phyloP scores from a whole-genome alignment of 2,329 filamentous ascomycete species.

The Thelonectria olida region DNA sequence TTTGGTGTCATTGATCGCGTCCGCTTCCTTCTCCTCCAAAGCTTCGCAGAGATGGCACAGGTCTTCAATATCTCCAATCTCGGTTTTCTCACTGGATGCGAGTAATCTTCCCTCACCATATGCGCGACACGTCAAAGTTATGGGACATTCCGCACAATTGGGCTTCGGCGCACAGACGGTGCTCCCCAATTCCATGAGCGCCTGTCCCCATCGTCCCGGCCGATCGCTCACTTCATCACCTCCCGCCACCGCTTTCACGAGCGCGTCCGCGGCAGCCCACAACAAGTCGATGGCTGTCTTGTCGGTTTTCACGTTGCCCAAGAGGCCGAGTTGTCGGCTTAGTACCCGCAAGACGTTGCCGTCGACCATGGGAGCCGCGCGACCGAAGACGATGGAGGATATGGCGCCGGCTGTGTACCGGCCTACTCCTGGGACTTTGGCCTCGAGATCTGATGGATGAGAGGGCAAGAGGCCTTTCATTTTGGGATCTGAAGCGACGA shows the following conservation, averaged over 20 bases:
- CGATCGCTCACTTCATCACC: constrained; percentile 56
- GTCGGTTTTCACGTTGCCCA: constrained; percentile 65
- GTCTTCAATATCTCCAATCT: constrained; percentile 59
- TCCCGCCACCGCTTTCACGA: constrained; percentile 61
- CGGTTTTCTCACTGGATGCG: constrained; percentile 31
- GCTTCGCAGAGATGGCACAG: constrained; percentile 58
- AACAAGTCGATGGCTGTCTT: constrained; percentile 61
- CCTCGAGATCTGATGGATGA: constrained; percentile 55
- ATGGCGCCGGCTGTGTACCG: constrained; percentile 71
- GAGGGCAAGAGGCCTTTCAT: constrained; percentile 61
- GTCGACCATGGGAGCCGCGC: constrained; percentile 68
- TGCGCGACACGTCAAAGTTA: constrained; percentile 60
- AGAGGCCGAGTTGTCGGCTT: constrained; percentile 66
- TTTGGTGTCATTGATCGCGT: constrained; percentile 1
- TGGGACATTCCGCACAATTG: constrained; percentile 61
- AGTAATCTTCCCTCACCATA: constrained; percentile 57
- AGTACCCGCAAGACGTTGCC: constrained; percentile 71
- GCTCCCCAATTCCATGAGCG: constrained; percentile 72
- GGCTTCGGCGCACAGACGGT: constrained; percentile 70
- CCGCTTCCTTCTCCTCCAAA: constrained; percentile 50
- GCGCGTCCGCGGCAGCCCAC: constrained; percentile 66
- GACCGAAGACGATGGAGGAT: constrained; percentile 69
- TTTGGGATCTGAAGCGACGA: constrained; percentile 53
- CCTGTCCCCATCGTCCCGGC: constrained; percentile 71
- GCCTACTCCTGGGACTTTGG: constrained; percentile 66